Evolutionary conservation across 2,329 filamentous ascomycete genomes (phyloP).

Genomic region (Claviceps paspali): DNA sequence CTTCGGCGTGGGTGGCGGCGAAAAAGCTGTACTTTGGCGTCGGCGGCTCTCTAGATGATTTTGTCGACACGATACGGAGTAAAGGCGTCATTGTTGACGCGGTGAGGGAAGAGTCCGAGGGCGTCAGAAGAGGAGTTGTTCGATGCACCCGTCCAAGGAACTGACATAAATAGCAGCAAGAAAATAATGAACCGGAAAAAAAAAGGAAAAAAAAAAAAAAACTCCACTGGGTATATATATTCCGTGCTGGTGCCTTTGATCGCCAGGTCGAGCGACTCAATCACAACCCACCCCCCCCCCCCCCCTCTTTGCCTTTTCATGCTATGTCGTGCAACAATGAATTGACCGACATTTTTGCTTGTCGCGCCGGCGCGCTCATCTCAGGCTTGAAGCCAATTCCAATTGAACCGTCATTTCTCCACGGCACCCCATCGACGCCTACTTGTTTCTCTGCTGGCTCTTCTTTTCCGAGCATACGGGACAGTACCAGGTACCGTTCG

Average conservation of each 20-base stretch:
- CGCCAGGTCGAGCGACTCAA: too few species aligned
- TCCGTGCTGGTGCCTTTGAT: not conserved
- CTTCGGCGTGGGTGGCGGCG: slow-evolving; percentile 53
- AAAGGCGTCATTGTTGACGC: slow-evolving; percentile 33
- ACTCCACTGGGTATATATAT: not conserved
- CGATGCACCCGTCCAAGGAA: slow-evolving; percentile 9
- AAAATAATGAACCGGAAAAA: not conserved
- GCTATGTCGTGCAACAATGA: too few species aligned
- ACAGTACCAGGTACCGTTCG: slow-evolving; percentile 53
- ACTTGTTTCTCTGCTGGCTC: slow-evolving; percentile 27
- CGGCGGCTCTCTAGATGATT: slow-evolving; percentile 66
- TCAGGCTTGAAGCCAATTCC: too few species aligned
- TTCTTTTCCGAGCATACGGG: slow-evolving; percentile 42
- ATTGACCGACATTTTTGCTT: too few species aligned
- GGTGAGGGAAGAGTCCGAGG: slow-evolving; percentile 43
- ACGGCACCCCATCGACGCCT: not conserved
- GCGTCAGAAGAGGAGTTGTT: slow-evolving; percentile 47
- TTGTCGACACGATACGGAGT: slow-evolving; percentile 36
- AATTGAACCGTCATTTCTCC: too few species aligned
- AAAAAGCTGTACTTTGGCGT: slow-evolving; percentile 78
- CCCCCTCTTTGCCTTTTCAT: too few species aligned
- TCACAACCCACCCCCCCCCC: too few species aligned
- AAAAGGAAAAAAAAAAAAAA: not conserved
- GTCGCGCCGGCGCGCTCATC: too few species aligned
- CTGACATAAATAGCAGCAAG: too few species aligned